Evolutionary conservation across 2,329 filamentous ascomycete species (phyloP).

Genomic region (Nemania sp.): DNA sequence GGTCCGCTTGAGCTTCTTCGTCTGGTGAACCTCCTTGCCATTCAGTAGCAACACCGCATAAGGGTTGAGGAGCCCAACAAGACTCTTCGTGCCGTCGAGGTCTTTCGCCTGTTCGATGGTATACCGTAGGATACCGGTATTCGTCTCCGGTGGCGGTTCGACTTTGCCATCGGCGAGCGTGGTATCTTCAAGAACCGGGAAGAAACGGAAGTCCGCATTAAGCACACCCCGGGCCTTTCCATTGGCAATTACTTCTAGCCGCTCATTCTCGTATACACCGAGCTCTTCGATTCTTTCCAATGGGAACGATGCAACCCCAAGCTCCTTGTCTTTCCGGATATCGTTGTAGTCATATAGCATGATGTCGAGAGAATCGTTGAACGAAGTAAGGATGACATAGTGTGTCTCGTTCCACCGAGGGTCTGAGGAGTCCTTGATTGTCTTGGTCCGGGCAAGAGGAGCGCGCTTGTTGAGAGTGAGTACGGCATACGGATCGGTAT

Average conservation of each 20-base stretch:
- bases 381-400: constrained; percentile 90
- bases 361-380: constrained; percentile 84
- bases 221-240: constrained; percentile 83
- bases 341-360: constrained; percentile 93
- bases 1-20: constrained; percentile 91
- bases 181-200: constrained; percentile 79
- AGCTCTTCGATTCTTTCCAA: constrained; percentile 81
- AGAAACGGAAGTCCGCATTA: constrained; percentile 86
- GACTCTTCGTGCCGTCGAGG: constrained; percentile 86
- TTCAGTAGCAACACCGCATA: constrained; percentile 90
- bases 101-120: constrained; percentile 96
- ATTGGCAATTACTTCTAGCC: constrained; percentile 80
- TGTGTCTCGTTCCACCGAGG: constrained; percentile 97
- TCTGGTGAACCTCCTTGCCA: constrained; percentile 85
- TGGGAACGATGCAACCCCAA: constrained; percentile 83
- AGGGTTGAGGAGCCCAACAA: constrained; percentile 88
- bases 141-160: constrained; percentile 82
- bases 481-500: constrained; percentile 85
- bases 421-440: constrained; percentile 78
- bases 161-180: constrained; percentile 72
- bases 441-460: constrained; percentile 86
- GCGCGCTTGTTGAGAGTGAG: constrained; percentile 83
- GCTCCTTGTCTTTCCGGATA: constrained; percentile 92
- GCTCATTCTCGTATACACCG: constrained; percentile 78
- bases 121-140: constrained; percentile 92